Evolutionary conservation across 2,329 filamentous ascomycete genomes (phyloP), one percentile per base, ranked within the genome.

Genomic region (Calonectria honghensis): DNA sequence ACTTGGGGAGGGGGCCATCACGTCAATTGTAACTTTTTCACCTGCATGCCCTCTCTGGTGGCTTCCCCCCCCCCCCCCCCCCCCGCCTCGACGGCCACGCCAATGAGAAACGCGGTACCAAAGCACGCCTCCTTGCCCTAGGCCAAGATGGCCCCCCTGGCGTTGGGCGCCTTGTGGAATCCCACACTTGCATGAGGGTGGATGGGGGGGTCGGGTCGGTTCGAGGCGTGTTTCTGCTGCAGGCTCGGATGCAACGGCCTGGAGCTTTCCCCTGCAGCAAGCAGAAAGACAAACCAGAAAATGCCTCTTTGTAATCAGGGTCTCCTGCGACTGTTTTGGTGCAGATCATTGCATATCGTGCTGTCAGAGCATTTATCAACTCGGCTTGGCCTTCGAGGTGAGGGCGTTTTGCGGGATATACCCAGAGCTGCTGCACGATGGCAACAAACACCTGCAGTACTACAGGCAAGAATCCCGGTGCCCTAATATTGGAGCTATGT

Each of bases 1-100:
- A 37, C 37, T 39, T 37, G 37, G 35, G n/a, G 57, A 24, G 37
- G 35, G 32, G 57, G 35, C 35, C 24, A 63, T 29, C 57, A 41
- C 35, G 57, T 63, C 57, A 63, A 63, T 63, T 41, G n/a, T 63
- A 63, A 39, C n/a, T 63, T 63, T 61, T 63, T 63, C 14, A 27
- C 35, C 57, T 41, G 37, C 57, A 63, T 37, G 37, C 57, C 57
- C 20, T 16, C 13, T 32, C 11, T n/a, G 27, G 57, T 63, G 57
- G 57, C 35, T 41, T 10, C 32, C 32, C 32, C 32, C 32, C 2
- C 32, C 32, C n/a, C 35, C 57, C 32, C 2, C 32, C 32, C n/a
- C 35, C 57, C 35, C 35, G 3, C 20, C 20, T 24, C 32, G 32
- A 16, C 13, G 32, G n/a, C 20, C 35, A 27, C 54, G 57, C 57